Evolutionary conservation across 2,329 filamentous ascomycete species (phyloP).

Genomic region (Lecanicillium sp.): DNA sequence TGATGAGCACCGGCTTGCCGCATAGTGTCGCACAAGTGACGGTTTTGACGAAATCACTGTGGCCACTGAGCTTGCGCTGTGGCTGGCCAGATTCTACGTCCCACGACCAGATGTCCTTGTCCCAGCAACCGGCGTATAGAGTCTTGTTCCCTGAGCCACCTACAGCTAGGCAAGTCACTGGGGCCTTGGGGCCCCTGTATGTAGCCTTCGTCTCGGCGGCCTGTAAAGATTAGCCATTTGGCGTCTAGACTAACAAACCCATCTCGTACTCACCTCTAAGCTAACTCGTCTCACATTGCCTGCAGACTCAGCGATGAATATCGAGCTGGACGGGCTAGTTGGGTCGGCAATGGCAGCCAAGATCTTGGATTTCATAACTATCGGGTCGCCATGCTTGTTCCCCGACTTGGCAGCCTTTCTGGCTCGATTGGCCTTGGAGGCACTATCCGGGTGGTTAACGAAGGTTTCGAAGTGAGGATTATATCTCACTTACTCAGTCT

Average conservation of each 20-base stretch:
- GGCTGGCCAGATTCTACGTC: conserved; percentile 49
- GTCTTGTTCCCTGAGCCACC: conserved; percentile 47
- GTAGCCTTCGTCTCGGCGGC: conserved; percentile 25
- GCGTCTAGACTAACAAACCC: background rate
- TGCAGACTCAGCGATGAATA: conserved; percentile 84
- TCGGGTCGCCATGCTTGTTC: conserved; percentile 77
- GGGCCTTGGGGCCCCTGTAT: conserved; percentile 70
- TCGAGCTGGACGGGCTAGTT: conserved; percentile 41
- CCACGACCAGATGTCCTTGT: conserved; percentile 88
- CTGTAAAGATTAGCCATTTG: conserved; percentile 13
- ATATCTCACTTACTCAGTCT: conserved; percentile 63
- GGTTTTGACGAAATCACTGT: conserved; percentile 87
- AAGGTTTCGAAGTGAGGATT: conserved; percentile 24
- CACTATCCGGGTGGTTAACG: conserved; percentile 25
- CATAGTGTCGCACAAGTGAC: conserved; percentile 56
- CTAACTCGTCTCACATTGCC: conserved; percentile 68
- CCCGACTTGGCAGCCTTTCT: conserved; percentile 62
- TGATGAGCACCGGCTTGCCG: conserved; percentile 58
- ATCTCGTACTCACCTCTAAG: conserved; percentile 53
- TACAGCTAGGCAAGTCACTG: conserved; percentile 69
- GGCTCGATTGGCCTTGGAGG: conserved; percentile 37
- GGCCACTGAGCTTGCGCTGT: conserved; percentile 61
- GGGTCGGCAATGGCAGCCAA: conserved; percentile 67
- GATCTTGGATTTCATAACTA: conserved; percentile 78
- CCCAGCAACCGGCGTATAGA: conserved; percentile 87